Evolutionary conservation across 495 filamentous ascomycete genomes (phyloP), one percentile per base, ranked within the genome.

Genomic region (Lophium mytilinum): DNA sequence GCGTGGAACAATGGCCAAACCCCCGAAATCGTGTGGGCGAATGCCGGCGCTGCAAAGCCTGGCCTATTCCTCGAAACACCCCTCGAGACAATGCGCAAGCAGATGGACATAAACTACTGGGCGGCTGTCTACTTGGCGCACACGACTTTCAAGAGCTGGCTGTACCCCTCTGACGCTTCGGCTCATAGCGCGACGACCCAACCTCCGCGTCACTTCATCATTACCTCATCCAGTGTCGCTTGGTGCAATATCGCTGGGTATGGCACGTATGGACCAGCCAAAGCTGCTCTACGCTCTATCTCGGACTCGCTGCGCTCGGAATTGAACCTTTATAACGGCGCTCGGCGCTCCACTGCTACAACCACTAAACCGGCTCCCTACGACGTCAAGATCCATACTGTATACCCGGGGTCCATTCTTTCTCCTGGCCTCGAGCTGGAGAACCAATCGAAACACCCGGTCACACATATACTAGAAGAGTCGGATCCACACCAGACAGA

Each of bases 41-140:
- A 88, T 56, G 94, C 93, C 11, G 91, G 91, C 63, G 77, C 80
- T 58, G 81, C 88, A 8, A 75, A 75, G 39, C 92, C 94, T 0
- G 74, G 82, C 5, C 84, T 92, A 64, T 97, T 94, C 76, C 68
- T 88, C 57, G 88, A 95, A 56, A 80, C 79, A 14, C 72, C 80
- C 19, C 66, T 85, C n/a, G 68, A 81, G 19, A 76, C 75, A 11
- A 72, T 92, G 55, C 79, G 84, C 19, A 72, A 79, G 63, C 90
- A 95, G 72, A 95, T 96, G 83, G 86, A 90, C 68, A 83, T 87
- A 41, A 93, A 97, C 68, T 98, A 90, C 75, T 94, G 87, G 78
- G 86, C 90, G 37, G 81, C 82, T n/a, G 85, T 86, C 41, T 89
- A 95, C 68, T 87, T 91, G 65, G 87, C 91, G 40, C 89, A 94